Base-by-base conservation (phyloP, 176 grass and related monocot species). In the Oryza australiensis region DNA sequence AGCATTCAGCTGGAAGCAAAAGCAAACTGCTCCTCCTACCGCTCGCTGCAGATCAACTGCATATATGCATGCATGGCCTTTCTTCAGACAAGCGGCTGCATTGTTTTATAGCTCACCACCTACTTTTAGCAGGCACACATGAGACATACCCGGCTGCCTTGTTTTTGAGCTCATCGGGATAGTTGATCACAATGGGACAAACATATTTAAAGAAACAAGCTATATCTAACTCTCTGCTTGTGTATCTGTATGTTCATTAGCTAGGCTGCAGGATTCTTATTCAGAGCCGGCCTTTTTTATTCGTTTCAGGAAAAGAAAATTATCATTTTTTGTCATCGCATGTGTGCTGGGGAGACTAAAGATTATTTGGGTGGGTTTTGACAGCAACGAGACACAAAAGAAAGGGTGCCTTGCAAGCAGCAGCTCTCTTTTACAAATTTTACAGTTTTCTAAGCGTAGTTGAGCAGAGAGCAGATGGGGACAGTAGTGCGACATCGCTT, bases 51-150 rank as follows among this genome's bases (percentile, higher is more conserved):
- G 46, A 49, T 49, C 38, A 40, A 46, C 5, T 16, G 29, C 71
- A 65, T 5, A 5, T 18, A 22, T 34, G 26, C 71, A 64, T 9
- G 22, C 22, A 60, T 35, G 26, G 78, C n/a, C 79, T 87, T 62
- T 70, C 22, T 68, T 53, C 35, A 64, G 65, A 82, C 72, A 87
- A 45, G 28, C 32, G 78, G 65, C 48, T n/a, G 38, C 49, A 5
- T 70, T 63, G 85, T 87, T 76, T 70, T 76, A 41, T 63, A 65
- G 38, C 23, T 3, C 1, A 32, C 18, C 76, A 63, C 49, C 48
- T 16, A 40, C 73, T 35, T 77, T 87, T 77, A 53, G 73, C 66
- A 40, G 66, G 73, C 66, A 87, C 38, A 70, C 38, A 70, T 16
- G 79, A 72, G 66, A 77, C 73, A 71, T 7, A 51, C 27, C 35